Base-by-base conservation (phyloP, 345 rosid species). In the Aegle marmelos region DNA sequence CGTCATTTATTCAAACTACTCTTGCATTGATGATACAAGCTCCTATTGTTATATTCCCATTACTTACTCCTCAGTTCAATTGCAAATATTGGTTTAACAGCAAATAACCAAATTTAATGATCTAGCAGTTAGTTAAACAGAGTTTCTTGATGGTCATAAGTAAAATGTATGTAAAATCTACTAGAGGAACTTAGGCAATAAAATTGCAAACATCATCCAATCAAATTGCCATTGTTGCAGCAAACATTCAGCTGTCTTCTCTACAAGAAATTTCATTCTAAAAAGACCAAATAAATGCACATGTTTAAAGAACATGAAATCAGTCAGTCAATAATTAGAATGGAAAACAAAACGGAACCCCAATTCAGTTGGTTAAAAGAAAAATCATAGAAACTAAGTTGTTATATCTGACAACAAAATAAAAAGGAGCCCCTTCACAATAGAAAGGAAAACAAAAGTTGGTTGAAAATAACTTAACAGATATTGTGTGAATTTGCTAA, bases 61-160 rank as follows among this genome's bases (percentile, higher is more conserved):
- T 27, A 45, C 59, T 58, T 66, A 16, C 25, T 25, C 45, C 33
- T 66, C 45, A 22, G 53, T 24, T 36, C 48, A 64, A 66, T 30
- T 53, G 72, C 85, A 3, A 59, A 60, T 66, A 16, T 14, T 70
- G 45, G 22, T 45, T 54, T 6, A 27, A n/a, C 28, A 41, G 28
- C 3, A 34, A 19, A 58, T 27, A 68, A 59, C 25, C 31, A 77
- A 61, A 48, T 21, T 45, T 50, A 68, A 79, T 56, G 24, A 73
- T 56, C 57, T 37, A 53, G 58, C 81, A 79, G 24, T 56, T 41
- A 53, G 21, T 56, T 57, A 25, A 36, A 64, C 27, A 73, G 37
- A 60, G 24, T 39, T 45, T 77, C 4, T 58, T 27, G 0, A 22
- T 28, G 73, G 57, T 30, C 54, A 60, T 37, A 61, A 24, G 63